A percentile compares a stretch with the other conserved stretches of the same genome.
These are phyloP conservation scores for Chaetoscypha palmicola DNA, from an alignment of 2,329 filamentous ascomycete genomes.

Conservation along the genomic window DNA sequence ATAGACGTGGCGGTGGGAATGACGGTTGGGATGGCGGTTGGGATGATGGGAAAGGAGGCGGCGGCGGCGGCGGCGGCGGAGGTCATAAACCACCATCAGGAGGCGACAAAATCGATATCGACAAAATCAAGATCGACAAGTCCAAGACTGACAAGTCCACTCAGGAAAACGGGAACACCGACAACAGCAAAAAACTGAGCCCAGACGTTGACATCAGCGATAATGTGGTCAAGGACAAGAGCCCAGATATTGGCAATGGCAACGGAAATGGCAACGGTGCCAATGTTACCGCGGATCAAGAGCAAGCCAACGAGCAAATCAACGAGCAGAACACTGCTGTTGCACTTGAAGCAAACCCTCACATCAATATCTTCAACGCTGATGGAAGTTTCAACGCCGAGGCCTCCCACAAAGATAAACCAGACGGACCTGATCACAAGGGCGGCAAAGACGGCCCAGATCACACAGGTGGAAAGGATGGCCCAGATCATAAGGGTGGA, in stretches of 20 bases:
- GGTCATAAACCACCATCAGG: background rate
- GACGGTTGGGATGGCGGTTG: background rate
- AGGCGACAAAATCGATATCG: background rate
- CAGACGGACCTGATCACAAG: background rate
- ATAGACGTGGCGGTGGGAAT: no score
- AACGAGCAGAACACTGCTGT: background rate
- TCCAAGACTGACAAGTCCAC: conserved; percentile 46
- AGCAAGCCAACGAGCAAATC: conserved; percentile 1
- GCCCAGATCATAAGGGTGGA: conserved; percentile 28
- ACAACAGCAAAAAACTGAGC: background rate
- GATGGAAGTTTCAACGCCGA: background rate
- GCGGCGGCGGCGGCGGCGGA: background rate
- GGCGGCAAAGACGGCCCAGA: background rate
- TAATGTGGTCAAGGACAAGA: background rate
- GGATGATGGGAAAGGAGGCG: background rate
- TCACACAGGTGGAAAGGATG: background rate
- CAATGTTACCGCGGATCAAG: background rate
- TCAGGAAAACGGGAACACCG: conserved; percentile 46
- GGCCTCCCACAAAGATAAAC: background rate
- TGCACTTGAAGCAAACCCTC: background rate
- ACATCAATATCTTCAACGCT: background rate
- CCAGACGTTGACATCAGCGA: background rate
- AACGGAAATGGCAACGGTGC: conserved; percentile 4
- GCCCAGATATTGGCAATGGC: conserved; percentile 1
- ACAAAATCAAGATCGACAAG: background rate